phyloP scores from a whole-genome alignment of 2,329 filamentous ascomycete genomes.

The Monilinia polystroma region DNA sequence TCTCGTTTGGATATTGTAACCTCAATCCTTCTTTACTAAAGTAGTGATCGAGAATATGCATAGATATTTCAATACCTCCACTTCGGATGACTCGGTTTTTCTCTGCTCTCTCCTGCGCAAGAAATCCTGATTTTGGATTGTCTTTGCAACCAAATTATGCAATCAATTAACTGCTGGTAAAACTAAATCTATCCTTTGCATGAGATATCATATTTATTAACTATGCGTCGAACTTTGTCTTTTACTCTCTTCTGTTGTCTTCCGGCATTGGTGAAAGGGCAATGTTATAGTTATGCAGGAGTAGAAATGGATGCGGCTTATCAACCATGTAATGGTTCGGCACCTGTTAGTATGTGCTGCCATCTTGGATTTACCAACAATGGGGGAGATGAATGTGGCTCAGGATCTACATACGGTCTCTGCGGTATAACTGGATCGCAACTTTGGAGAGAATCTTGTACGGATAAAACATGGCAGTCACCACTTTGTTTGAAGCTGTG shows the following conservation, averaged over 20 bases:
- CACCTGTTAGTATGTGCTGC: conserved; percentile 21
- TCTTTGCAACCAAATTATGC: background rate
- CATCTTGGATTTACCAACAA: background rate
- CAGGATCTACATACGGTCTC: conserved; percentile 21
- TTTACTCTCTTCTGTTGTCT: background rate
- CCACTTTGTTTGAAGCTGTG: conserved; percentile 17
- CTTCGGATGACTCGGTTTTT: background rate
- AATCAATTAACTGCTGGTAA: background rate
- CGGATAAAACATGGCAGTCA: conserved; percentile 21
- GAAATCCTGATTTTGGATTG: background rate
- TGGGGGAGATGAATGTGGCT: conserved; percentile 17
- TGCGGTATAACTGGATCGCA: conserved; percentile 20
- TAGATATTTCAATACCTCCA: background rate
- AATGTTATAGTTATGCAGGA: conserved; percentile 19
- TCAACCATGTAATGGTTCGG: conserved; percentile 19
- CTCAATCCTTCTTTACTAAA: background rate
- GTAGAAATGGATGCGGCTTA: conserved; percentile 9
- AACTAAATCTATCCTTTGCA: background rate
- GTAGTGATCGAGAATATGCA: background rate
- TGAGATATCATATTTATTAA: background rate
- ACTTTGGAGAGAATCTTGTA: conserved; percentile 23
- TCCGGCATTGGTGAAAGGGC: background rate
- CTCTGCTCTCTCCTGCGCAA: background rate
- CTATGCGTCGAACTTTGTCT: background rate
- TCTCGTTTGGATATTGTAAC: background rate